Base-by-base conservation (phyloP, 2,329 filamentous ascomycete species). In the Parastagonospora avenae region DNA sequence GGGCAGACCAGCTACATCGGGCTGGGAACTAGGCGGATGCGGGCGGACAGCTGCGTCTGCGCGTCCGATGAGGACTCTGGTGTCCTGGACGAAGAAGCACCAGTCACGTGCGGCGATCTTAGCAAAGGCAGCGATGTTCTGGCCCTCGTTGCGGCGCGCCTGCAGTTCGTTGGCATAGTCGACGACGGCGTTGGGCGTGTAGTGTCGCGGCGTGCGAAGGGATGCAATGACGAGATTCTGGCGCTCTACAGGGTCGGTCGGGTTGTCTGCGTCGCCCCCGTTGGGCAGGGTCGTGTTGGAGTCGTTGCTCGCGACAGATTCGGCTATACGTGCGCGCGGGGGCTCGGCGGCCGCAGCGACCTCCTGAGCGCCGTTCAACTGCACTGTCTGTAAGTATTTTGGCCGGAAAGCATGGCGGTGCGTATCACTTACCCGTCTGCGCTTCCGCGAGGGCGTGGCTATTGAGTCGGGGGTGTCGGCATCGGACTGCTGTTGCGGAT, bases 41-140 rank as follows among this genome's bases (percentile, higher is more conserved):
- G 65, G 63, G 45, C 67, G 70, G 40, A 57, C 50, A 4, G 55
- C 54, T 8, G 67, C 64, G 53, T 75, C 72, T 52, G 68, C 69
- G 56, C 90, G 85, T 37, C 90, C 90, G 58, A 94, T 92, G 59
- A 89, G 86, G 67, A 92, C 84, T 46, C 82, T 80, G n/a, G 91
- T 80, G 55, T 87, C 86, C 55, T 87, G 89, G 53, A 93, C 85
- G 68, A 91, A 93, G 73, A 88, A 94, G 8, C 90, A 92, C 90
- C 90, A 94, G 68, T 91, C 88, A 59, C 86, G 84, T 12, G 89
- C 90, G 15, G 89, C 86, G 54, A 94, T 87, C 76, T 93, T 93
- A 48, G 90, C 90, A 71, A 90, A 94, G 31, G 90, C 90, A 6
- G 77, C 74, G 29, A 78, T 76, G 61, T 72, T 77, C 55, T 67